These are phyloP conservation scores for Yamadazyma triangularis DNA, from an alignment of 1,139 yeast genomes.

Conservation along the genomic window DNA sequence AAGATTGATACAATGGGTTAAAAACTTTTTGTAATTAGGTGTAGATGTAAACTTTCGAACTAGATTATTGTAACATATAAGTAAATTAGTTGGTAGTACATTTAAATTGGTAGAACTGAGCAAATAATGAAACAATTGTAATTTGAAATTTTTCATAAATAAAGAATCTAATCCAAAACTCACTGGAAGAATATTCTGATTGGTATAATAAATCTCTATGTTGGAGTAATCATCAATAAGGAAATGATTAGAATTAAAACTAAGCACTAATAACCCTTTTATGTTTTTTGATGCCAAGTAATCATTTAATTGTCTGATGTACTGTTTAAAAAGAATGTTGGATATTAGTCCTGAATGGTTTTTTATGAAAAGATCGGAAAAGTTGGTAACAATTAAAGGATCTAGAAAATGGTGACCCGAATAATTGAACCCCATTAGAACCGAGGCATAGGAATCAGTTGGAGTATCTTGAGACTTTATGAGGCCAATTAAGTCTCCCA, in stretches of 20 bases:
- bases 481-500: slow-evolving; percentile 10
- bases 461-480: slow-evolving; percentile 4
- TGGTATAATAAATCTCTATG: slow-evolving; percentile 6
- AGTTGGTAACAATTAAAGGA: slow-evolving; percentile 14
- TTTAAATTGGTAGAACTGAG: slow-evolving; percentile 1
- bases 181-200: slow-evolving; percentile 7
- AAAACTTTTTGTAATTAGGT: slow-evolving; percentile 5
- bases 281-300: slow-evolving; percentile 1
- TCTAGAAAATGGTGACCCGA: slow-evolving; percentile 14
- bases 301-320: slow-evolving; percentile 4
- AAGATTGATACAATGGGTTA: slow-evolving; percentile 7
- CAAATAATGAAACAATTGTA: slow-evolving; percentile 5
- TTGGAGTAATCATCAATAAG: slow-evolving; percentile 3
- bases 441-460: slow-evolving; percentile 5
- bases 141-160: slow-evolving; percentile 5
- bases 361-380: slow-evolving; percentile 1
- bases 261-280: slow-evolving; percentile 5
- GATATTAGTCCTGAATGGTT: slow-evolving; percentile 9
- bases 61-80: slow-evolving; percentile 4
- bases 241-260: slow-evolving; percentile 5
- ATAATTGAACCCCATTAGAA: slow-evolving; percentile 15
- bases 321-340: slow-evolving; percentile 4
- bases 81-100: slow-evolving; percentile 5
- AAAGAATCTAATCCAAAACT: slow-evolving; percentile 8
- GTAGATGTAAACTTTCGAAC: slow-evolving; percentile 3